Percentiles rank a stretch among this genome's conserved stretches.
phyloP scores from a whole-genome alignment of 306 rosid species.

The Cucurbita ficifolia region DNA sequence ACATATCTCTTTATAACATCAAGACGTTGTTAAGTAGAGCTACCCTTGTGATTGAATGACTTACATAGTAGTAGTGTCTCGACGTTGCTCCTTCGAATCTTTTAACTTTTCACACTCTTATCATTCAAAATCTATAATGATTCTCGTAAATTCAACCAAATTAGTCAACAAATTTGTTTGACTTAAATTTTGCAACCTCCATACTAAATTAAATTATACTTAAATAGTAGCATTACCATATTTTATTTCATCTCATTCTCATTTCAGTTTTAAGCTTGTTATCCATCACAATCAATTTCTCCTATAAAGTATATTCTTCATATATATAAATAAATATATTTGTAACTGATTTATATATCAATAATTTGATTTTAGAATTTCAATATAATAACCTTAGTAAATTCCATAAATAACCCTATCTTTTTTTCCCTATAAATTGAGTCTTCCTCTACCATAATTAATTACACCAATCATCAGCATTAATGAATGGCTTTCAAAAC shows the following conservation, averaged over 20 bases:
- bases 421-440: not conserved
- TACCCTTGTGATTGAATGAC: too few relatives aligned
- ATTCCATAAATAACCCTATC: not conserved
- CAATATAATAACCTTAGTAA: not conserved
- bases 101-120: too few relatives aligned
- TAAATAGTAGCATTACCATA: not conserved
- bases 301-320: too few relatives aligned
- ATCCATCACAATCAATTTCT: not conserved
- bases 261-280: not conserved
- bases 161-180: too few relatives aligned
- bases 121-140: too few relatives aligned
- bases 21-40: too few relatives aligned
- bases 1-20: too few relatives aligned
- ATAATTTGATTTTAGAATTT: not conserved
- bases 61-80: too few relatives aligned
- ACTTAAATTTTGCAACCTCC: too few relatives aligned
- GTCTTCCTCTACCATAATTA: not conserved
- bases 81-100: too few relatives aligned
- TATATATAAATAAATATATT: too few relatives aligned
- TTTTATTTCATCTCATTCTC: not conserved
- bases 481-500: not conserved
- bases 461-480: not conserved
- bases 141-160: too few relatives aligned
- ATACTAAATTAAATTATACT: not conserved
- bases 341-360: not conserved